Conservation (phyloP, 192 early-diverging fungal species). For the Podila epicladia region DNA sequence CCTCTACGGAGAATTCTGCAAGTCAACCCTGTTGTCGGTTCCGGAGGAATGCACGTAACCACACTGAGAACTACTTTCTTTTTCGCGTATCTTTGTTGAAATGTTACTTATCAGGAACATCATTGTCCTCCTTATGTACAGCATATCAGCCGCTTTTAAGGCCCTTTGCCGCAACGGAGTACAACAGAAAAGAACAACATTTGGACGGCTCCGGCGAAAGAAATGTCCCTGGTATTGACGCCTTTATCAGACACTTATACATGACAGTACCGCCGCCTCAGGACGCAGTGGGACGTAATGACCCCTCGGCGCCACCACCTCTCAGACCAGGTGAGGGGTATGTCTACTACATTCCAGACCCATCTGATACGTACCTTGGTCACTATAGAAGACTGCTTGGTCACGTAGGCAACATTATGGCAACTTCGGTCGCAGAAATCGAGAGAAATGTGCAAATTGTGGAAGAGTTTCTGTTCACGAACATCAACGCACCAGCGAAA, state of each 20-base stretch:
- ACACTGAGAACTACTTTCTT: not conserved
- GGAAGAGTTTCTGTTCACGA: slow-evolving; percentile 1
- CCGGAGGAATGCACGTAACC: not conserved
- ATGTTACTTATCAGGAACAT: not conserved
- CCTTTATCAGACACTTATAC: slow-evolving; percentile 24
- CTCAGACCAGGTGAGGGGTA: slow-evolving; percentile 17
- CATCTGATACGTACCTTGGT: slow-evolving; percentile 6
- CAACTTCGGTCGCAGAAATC: not conserved
- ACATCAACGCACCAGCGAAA: not conserved
- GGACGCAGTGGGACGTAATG: not conserved
- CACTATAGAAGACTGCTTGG: slow-evolving; percentile 22
- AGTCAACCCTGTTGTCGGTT: not conserved
- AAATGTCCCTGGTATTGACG: slow-evolving; percentile 8
- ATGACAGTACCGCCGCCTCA: slow-evolving; percentile 10
- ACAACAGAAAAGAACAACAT: not conserved
- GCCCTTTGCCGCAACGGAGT: slow-evolving; percentile 3
- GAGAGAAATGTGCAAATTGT: slow-evolving; percentile 5
- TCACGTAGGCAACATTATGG: slow-evolving; percentile 26
- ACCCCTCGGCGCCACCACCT: slow-evolving; percentile 8
- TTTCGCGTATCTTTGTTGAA: not conserved
- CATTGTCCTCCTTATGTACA: not conserved
- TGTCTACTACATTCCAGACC: slow-evolving; percentile 27
- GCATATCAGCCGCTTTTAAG: not conserved
- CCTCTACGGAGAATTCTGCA: slow-evolving; percentile 20
- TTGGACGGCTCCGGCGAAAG: not conserved